Base-by-base conservation (phyloP, 2,329 filamentous ascomycete species). In the Sordariomycetes sp. region DNA sequence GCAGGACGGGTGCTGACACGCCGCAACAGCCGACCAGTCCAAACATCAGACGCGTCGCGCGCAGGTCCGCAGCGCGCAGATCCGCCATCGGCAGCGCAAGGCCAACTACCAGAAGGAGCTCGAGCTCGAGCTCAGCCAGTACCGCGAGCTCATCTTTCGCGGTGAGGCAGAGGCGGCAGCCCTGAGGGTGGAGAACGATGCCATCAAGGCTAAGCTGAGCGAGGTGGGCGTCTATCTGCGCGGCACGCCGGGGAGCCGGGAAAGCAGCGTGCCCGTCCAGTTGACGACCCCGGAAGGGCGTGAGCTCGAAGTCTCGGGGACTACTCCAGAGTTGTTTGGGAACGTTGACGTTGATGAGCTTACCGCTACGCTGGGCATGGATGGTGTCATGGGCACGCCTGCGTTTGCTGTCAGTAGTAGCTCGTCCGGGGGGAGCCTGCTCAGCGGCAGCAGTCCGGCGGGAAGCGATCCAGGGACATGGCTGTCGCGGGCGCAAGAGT, bases 81-180 rank as follows among this genome's bases (percentile, higher is more conserved):
- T 66, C 24, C 63, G 72, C 46, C 70, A 75, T 43, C 68, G 70
- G 12, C 64, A 70, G 48, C 66, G 70, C 45, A 74, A 73, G 45
- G 68, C 65, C 33, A 65, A 72, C 47, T 71, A 75, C 46, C 59
- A 68, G 41, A 65, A 63, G 45, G 57, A 72, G 52, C 63, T 75
- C 20, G 70, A 75, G 54, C 53, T 63, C 39, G 68, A 74, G 43
- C 52, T 69, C 14, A 55, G 59, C 11, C 55, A 58, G 40, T 58
- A 70, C 36, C 62, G 69, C 10, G 62, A 67, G 33, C 49, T 64
- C 42, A 66, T 75, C 38, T 54, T 60, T 25, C 49, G 49, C 12
- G 51, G 58, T 1, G 58, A 68, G 45, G 46, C 48, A 11, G 65
- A 70, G 28, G 47, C 55, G 2, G 42, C 46, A 4, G 40, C 39